Evolutionary conservation across 164 flowering plant species (phyloP).

Genomic region (Vitis labrusca): DNA sequence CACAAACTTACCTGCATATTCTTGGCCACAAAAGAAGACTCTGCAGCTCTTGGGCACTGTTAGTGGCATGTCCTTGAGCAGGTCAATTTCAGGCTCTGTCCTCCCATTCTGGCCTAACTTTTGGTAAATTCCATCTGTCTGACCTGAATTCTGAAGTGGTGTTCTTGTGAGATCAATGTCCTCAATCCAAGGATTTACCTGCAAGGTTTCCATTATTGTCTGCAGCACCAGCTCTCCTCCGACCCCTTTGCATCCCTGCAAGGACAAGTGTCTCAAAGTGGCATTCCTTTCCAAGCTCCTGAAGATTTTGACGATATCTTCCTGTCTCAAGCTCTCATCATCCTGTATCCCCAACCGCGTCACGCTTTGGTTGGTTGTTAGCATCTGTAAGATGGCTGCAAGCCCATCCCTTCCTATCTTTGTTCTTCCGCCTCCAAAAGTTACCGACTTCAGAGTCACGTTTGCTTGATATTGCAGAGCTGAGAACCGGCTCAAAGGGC

Average conservation of each 20-base stretch:
- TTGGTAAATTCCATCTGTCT: slow-evolving; percentile 59
- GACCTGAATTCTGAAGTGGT: slow-evolving; percentile 65
- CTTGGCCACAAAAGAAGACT: slow-evolving; percentile 90
- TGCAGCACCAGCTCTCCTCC: slow-evolving; percentile 65
- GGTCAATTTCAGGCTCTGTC: slow-evolving; percentile 54
- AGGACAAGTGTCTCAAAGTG: slow-evolving; percentile 58
- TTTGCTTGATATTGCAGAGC: slow-evolving; percentile 83
- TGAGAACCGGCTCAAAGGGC: slow-evolving; percentile 88
- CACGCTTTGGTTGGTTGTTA: slow-evolving; percentile 69
- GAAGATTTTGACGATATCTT: slow-evolving; percentile 67
- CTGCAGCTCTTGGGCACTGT: slow-evolving; percentile 71
- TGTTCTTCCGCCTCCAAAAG: slow-evolving; percentile 74
- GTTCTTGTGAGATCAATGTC: slow-evolving; percentile 80
- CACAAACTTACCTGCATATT: slow-evolving; percentile 66
- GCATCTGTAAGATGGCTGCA: slow-evolving; percentile 63
- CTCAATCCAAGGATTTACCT: slow-evolving; percentile 92
- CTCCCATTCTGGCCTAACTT: slow-evolving; percentile 71
- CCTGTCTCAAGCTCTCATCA: slow-evolving; percentile 62
- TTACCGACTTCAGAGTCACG: slow-evolving; percentile 55
- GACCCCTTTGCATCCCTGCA: slow-evolving; percentile 85
- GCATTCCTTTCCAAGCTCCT: slow-evolving; percentile 77
- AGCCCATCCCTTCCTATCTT: slow-evolving; percentile 76
- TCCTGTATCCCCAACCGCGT: slow-evolving; percentile 61
- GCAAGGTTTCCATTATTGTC: slow-evolving; percentile 68
- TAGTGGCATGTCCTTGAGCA: slow-evolving; percentile 79